Percentiles rank a stretch among this genome's conserved stretches.
phyloP scores from a whole-genome alignment of 768 basidiomycete genomes.

The Phylloporus sp. region DNA sequence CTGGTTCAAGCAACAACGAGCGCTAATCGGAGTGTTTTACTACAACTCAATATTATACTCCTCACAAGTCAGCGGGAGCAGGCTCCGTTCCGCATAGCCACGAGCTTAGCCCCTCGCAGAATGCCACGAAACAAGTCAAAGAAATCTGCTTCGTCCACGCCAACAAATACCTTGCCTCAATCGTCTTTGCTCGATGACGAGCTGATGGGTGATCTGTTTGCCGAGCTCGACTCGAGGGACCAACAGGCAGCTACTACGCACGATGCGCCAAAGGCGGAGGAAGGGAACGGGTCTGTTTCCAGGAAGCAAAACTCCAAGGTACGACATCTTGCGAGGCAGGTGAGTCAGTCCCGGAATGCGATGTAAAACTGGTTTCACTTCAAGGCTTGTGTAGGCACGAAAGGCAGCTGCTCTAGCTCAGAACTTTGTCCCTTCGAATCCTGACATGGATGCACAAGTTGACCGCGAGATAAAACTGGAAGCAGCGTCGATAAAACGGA shows the following conservation, averaged over 20 bases:
- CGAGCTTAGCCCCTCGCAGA: too few species aligned
- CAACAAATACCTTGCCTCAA: constrained; percentile 16
- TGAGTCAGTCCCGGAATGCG: constrained; percentile 25
- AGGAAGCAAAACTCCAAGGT: constrained; percentile 54
- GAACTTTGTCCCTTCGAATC: constrained; percentile 46
- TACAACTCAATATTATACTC: too few species aligned
- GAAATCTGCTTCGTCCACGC: constrained; percentile 35
- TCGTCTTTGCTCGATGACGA: constrained; percentile 41
- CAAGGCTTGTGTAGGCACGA: constrained; percentile 46
- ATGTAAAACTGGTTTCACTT: background rate
- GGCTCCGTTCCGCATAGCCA: constrained; percentile 13
- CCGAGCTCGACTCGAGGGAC: constrained; percentile 67
- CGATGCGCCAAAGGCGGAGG: constrained; percentile 24
- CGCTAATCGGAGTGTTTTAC: too few species aligned
- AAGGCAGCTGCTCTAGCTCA: constrained; percentile 65
- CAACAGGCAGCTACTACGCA: constrained; percentile 44
- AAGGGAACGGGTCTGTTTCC: constrained; percentile 17
- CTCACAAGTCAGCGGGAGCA: too few species aligned
- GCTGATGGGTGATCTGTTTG: constrained; percentile 70
- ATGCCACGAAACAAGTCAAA: constrained; percentile 46
- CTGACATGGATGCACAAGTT: constrained; percentile 53
- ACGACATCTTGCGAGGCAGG: constrained; percentile 71
- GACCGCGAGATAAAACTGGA: constrained; percentile 66
- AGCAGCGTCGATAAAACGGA: constrained; percentile 54
- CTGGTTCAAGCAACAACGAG: too few species aligned